phyloP scores from a whole-genome alignment of 805 yeast species.

The Lipomyces sp. region DNA sequence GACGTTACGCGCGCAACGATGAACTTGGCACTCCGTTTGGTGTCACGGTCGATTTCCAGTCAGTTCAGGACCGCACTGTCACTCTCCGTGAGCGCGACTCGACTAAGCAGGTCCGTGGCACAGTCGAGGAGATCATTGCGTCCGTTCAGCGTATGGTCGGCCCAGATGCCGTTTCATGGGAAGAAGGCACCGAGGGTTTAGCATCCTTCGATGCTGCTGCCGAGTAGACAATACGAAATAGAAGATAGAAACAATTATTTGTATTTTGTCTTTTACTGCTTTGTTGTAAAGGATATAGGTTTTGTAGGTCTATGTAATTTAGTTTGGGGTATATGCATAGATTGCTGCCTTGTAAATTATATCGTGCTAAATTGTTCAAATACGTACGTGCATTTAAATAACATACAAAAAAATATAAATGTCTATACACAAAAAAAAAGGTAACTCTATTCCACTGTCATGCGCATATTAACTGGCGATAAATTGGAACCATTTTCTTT shows the following conservation, averaged over 20 bases:
- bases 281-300: neutral
- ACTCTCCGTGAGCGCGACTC: conserved; percentile 97
- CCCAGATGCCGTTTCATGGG: conserved; percentile 78
- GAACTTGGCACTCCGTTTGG: conserved; percentile 99
- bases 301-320: conserved; percentile 1
- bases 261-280: neutral
- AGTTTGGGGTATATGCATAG: neutral
- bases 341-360: conserved; percentile 1
- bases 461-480: neutral
- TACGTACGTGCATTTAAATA: neutral
- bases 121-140: conserved; percentile 68
- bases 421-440: neutral
- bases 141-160: conserved; percentile 72
- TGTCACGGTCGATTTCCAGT: conserved; percentile 93
- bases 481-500: neutral
- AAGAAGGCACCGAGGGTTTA: conserved; percentile 76
- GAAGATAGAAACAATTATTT: neutral
- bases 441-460: neutral
- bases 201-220: conserved; percentile 66
- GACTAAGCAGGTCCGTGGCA: conserved; percentile 94
- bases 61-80: conserved; percentile 82
- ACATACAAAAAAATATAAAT: neutral
- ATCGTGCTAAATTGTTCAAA: neutral
- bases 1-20: conserved; percentile 97
- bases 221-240: conserved; percentile 14